Conservation (phyloP, 106 monocot species). For the Acorus gramineus region DNA sequence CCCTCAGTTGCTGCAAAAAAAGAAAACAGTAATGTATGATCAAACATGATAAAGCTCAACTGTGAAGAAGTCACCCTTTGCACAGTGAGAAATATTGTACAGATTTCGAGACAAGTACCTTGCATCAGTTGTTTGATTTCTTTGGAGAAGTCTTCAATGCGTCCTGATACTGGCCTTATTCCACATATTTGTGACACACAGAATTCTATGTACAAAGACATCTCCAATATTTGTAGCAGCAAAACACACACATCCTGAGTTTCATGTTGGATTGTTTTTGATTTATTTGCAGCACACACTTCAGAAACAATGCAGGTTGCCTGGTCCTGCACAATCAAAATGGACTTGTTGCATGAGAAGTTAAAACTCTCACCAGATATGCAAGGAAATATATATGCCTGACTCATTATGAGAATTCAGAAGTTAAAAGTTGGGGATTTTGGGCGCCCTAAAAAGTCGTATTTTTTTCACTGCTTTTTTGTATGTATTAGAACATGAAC, state of each 20-base stretch:
- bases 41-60: no score
- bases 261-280: conserved; percentile 27
- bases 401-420: no score
- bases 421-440: no score
- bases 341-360: background rate
- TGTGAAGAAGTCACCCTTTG: no score
- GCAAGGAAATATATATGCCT: no score
- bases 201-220: conserved; percentile 70
- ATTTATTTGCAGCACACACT: conserved; percentile 29
- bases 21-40: background rate
- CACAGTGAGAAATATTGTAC: no score
- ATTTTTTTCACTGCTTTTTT: no score
- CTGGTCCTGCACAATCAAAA: conserved; percentile 67
- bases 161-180: conserved; percentile 66
- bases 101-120: conserved; percentile 21
- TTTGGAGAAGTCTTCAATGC: conserved; percentile 67
- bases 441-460: no score
- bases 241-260: conserved; percentile 37
- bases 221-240: conserved; percentile 69
- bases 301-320: conserved; percentile 55
- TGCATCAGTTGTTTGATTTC: conserved; percentile 46
- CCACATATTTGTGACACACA: conserved; percentile 82
- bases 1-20: conserved; percentile 41
- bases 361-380: no score
- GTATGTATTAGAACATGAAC: no score